Percentiles rank a stretch among this genome's conserved stretches.
Evolutionary conservation across 768 basidiomycete genomes (phyloP).

Genomic region (Panaeolus papilionaceus): DNA sequence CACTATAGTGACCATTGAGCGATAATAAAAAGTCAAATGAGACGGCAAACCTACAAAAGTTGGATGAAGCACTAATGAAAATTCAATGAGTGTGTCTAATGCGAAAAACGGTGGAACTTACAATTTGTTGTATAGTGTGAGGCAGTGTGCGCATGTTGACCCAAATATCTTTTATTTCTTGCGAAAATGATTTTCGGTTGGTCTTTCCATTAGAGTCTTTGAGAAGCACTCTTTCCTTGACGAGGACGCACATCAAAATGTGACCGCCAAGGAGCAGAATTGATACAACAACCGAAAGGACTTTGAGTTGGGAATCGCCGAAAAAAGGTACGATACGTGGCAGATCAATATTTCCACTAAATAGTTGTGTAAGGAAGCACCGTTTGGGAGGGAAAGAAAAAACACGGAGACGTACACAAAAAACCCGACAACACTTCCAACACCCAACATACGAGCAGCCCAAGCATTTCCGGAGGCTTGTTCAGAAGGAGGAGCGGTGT

Average conservation of each 20-base stretch:
- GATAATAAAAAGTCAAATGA: background rate
- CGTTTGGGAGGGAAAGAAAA: background rate
- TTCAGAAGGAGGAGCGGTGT: conserved; percentile 72
- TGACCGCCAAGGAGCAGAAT: conserved; percentile 73
- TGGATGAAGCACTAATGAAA: conserved; percentile 70
- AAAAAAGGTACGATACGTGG: conserved; percentile 73
- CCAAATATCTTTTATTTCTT: conserved; percentile 73
- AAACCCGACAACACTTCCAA: conserved; percentile 88
- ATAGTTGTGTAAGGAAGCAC: conserved; percentile 9
- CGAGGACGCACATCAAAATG: conserved; percentile 58
- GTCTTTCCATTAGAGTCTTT: conserved; percentile 32
- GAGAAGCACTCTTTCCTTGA: conserved; percentile 80
- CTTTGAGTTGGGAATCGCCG: conserved; percentile 81
- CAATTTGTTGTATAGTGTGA: conserved; percentile 77
- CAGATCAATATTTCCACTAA: conserved; percentile 83
- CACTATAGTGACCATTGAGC: conserved; percentile 43
- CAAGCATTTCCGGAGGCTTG: conserved; percentile 93
- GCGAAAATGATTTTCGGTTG: conserved; percentile 36
- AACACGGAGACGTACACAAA: conserved; percentile 67
- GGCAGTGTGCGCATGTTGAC: conserved; percentile 73
- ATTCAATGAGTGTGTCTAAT: background rate
- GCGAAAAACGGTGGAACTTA: conserved; percentile 44
- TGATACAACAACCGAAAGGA: conserved; percentile 78
- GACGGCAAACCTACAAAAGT: conserved; percentile 66
- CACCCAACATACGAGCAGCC: conserved; percentile 91